Base-by-base conservation (phyloP, 305 asterid genomes). In the Fraxinus angustifolia region DNA sequence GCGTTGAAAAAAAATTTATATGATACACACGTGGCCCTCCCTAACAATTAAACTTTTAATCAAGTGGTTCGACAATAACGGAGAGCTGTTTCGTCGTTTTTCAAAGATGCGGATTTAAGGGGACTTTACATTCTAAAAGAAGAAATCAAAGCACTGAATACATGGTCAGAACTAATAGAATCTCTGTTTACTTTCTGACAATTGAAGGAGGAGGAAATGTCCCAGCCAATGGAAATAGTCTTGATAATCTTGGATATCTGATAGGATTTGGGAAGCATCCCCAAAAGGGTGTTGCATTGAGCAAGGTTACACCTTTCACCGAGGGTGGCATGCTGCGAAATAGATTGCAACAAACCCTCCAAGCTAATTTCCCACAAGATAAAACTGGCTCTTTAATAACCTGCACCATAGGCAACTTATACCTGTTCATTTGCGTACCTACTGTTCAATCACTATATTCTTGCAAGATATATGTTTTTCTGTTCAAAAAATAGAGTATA, bases 251-350 rank as follows among this genome's bases (percentile, higher is more conserved):
- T 26, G 98, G 97, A 79, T 93, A 92, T 83, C 87, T 90, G 77
- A 84, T 81, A 10, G 98, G 98, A 82, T 91, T 95, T 34, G 98
- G 98, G 19, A 95, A 90, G 78, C 93, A 86, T 77, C 97, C 97
- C 99, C 99, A 90, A 84, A 93, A 91, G 4, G 98, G 99, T 56
- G 99, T 91, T 56, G 99, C 99, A 75, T 95, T 93, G 60, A 93
- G 93, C 89, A 95, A 86, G 28, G 94, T 91, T 62, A 94, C 90
- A 35, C 98, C 98, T 87, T 92, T 94, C 80, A 94, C 96, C 85
- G 83, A 72, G 97, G 98, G 79, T 92, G 62, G 86, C 83, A 71
- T 76, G 96, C 95, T 2, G 98, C 95, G 76, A 92, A 85, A 88
- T 91, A 92, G 70, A 94, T 90, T 8, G 97, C 97, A 81, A 91